Evolutionary conservation across 495 filamentous ascomycete species (phyloP).

Genomic region (Tetracladium setigerum): DNA sequence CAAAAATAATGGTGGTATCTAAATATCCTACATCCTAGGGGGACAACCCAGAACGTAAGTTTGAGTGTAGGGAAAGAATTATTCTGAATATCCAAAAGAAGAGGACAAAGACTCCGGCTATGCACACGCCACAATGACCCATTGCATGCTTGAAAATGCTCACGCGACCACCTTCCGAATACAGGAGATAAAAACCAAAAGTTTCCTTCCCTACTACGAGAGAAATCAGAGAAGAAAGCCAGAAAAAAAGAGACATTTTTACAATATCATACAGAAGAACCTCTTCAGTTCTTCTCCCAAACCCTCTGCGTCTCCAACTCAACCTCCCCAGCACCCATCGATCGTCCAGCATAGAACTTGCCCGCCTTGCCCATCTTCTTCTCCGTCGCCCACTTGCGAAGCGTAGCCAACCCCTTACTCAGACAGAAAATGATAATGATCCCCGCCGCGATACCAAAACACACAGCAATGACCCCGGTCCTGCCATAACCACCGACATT

Average conservation of each 20-base stretch:
- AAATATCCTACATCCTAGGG: no score
- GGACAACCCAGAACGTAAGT: no score
- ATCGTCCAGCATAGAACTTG: constrained; percentile 28
- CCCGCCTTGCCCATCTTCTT: constrained; percentile 37
- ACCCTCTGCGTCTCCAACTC: constrained; percentile 18
- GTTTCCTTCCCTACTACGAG: no score
- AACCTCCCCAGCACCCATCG: constrained; percentile 16
- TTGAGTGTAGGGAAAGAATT: not conserved
- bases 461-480: constrained; percentile 43
- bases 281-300: constrained; percentile 17
- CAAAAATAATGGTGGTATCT: no score
- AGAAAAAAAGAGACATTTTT: not conserved
- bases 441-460: constrained; percentile 55
- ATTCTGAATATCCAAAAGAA: not conserved
- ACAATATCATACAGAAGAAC: not conserved
- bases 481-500: constrained; percentile 23
- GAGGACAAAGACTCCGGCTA: no score
- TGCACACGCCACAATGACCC: no score
- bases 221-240: not conserved
- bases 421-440: constrained; percentile 57
- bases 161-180: no score
- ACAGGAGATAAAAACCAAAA: no score
- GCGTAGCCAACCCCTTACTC: constrained; percentile 36
- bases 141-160: no score
- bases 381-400: constrained; percentile 44